phyloP scores from a whole-genome alignment of 306 rosid species.

The Casuarina cunninghamiana region DNA sequence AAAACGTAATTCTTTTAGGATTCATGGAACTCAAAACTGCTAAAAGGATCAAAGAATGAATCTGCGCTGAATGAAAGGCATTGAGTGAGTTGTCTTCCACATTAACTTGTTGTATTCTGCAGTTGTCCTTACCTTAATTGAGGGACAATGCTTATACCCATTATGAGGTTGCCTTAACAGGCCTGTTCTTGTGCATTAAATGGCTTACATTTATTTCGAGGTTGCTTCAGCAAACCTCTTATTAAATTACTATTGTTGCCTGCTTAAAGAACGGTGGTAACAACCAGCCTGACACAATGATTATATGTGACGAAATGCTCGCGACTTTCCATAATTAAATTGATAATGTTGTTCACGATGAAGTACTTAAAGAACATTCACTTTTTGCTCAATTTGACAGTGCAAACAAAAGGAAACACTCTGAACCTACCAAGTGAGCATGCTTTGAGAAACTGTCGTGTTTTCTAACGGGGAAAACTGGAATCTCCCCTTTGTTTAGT shows the following conservation, averaged over 20 bases:
- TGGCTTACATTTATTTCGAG: too few species aligned
- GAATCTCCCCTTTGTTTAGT: neutral
- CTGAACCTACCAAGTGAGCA: neutral
- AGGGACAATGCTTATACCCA: neutral
- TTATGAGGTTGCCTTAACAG: neutral
- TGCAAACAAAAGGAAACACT: too few species aligned
- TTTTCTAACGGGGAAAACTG: neutral
- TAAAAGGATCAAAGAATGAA: too few species aligned
- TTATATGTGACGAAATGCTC: conserved; percentile 1
- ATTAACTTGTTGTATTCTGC: neutral
- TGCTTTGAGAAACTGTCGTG: neutral
- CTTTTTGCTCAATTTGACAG: neutral
- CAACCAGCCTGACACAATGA: neutral
- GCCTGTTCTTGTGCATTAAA: neutral
- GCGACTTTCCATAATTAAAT: neutral
- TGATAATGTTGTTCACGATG: neutral
- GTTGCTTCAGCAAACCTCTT: neutral
- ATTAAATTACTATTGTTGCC: neutral
- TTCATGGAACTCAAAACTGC: too few species aligned
- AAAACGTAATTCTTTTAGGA: too few species aligned
- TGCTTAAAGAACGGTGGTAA: neutral
- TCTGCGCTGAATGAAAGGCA: too few species aligned
- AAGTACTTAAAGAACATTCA: neutral
- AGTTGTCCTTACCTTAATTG: neutral
- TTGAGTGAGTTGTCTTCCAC: too few species aligned